These are phyloP conservation scores for Mayamaea pseudoterrestris DNA, from an alignment of 108 stramenopile species.

Conservation along the genomic window DNA sequence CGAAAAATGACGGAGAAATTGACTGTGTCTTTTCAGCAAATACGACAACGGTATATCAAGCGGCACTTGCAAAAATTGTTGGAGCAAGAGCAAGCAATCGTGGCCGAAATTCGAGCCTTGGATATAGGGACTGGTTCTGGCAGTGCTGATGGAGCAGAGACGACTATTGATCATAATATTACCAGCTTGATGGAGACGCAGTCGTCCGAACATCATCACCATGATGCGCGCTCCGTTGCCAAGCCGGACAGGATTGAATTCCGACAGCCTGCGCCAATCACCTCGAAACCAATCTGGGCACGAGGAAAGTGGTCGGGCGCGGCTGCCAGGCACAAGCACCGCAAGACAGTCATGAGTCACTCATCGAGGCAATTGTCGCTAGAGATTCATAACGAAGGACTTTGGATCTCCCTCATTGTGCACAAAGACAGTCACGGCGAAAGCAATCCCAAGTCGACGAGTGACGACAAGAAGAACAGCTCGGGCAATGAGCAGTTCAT, in stretches of 20 bases:
- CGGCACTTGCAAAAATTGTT: slow-evolving; percentile 27
- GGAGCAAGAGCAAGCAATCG: background rate
- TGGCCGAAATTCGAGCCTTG: too few relatives aligned
- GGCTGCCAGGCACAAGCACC: slow-evolving; percentile 51
- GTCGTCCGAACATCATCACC: too few relatives aligned
- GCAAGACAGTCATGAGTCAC: slow-evolving; percentile 40
- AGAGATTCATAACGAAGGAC: slow-evolving; percentile 76
- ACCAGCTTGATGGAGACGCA: too few relatives aligned
- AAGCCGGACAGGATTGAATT: too few relatives aligned
- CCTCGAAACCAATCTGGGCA: slow-evolving; percentile 11
- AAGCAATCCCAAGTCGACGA: background rate
- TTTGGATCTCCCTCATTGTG: slow-evolving; percentile 33
- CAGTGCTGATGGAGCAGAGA: background rate
- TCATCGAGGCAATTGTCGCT: slow-evolving; percentile 42
- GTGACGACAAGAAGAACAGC: background rate
- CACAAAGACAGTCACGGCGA: too few relatives aligned
- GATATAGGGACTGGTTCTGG: background rate
- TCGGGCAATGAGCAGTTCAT: slow-evolving; percentile 26
- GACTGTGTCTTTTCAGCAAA: slow-evolving; percentile 14
- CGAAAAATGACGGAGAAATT: slow-evolving; percentile 21
- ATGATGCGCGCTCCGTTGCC: too few relatives aligned
- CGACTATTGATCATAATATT: too few relatives aligned
- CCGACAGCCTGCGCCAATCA: slow-evolving; percentile 26
- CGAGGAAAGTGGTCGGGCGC: too few relatives aligned
- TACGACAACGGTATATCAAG: slow-evolving; percentile 43